Percentiles rank a stretch among this genome's conserved stretches.
phyloP scores from a whole-genome alignment of 352 stramenopile species.

The Elongisporangium senticosum region DNA sequence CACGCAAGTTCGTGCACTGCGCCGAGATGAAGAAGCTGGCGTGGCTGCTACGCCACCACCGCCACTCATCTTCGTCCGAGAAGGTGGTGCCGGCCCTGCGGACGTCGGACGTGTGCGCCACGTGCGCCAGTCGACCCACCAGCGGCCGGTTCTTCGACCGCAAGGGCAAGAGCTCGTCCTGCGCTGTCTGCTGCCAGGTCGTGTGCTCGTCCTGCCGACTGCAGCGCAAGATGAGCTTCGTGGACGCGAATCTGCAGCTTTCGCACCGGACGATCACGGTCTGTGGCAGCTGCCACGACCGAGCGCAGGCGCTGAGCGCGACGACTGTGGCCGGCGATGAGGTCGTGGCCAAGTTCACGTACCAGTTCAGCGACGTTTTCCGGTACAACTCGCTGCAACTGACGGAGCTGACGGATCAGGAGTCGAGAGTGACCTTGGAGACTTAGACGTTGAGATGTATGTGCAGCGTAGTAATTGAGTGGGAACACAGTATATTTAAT shows the following conservation, averaged over 20 bases:
- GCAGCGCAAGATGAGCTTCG: slow-evolving; percentile 17
- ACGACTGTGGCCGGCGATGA: background rate
- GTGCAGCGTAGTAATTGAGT: background rate
- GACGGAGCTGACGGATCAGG: background rate
- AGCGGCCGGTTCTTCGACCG: background rate
- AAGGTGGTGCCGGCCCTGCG: background rate
- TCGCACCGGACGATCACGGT: slow-evolving; percentile 12
- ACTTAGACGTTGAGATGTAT: background rate
- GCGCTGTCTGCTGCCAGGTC: slow-evolving; percentile 14
- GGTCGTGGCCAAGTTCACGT: background rate
- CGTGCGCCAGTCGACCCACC: background rate
- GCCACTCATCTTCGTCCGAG: background rate
- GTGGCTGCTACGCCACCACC: slow-evolving; percentile 17
- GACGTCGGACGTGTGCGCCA: background rate
- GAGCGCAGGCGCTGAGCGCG: background rate
- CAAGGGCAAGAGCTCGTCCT: background rate
- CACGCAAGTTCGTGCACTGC: slow-evolving; percentile 23
- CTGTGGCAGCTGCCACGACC: background rate
- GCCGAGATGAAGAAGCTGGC: slow-evolving; percentile 28
- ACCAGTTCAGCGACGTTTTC: background rate
- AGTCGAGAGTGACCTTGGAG: background rate
- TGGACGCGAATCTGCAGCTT: slow-evolving; percentile 10
- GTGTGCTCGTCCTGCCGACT: slow-evolving; percentile 16
- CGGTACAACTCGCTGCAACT: background rate
- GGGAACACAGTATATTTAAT: background rate